These are phyloP conservation scores for Zygosaccharomyces sapae DNA, from an alignment of 1,139 yeast genomes.

Conservation along the genomic window DNA sequence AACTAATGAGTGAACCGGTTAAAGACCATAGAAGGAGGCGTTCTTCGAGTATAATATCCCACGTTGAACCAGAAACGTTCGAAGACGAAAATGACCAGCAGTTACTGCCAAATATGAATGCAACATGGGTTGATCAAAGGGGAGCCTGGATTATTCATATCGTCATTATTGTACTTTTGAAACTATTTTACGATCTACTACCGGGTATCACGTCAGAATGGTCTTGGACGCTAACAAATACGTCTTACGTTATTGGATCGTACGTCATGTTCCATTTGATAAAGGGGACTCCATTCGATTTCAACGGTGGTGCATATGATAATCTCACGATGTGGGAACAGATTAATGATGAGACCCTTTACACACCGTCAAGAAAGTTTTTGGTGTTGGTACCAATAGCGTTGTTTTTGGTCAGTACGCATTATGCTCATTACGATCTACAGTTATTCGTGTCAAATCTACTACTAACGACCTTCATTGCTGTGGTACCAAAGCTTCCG, in stretches of 20 bases:
- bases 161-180: conserved; percentile 69
- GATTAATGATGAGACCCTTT: conserved; percentile 93
- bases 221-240: conserved; percentile 91
- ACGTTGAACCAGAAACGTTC: conserved; percentile 86
- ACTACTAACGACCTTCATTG: conserved; percentile 68
- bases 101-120: conserved; percentile 82
- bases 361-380: conserved; percentile 93
- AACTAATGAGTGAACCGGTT: conserved; percentile 32
- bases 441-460: conserved; percentile 76
- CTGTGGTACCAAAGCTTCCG: conserved; percentile 87
- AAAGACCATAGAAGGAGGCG: conserved; percentile 46
- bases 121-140: conserved; percentile 92
- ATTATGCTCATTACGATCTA: conserved; percentile 81
- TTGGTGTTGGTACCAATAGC: conserved; percentile 86
- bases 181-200: conserved; percentile 70
- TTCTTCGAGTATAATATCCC: conserved; percentile 71
- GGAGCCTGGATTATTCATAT: conserved; percentile 95
- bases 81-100: conserved; percentile 93
- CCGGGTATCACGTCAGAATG: conserved; percentile 76
- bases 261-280: conserved; percentile 95
- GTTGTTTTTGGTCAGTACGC: conserved; percentile 81
- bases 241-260: conserved; percentile 84
- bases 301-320: conserved; percentile 94
- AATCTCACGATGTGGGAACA: conserved; percentile 99
- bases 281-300: conserved; percentile 95